Conservation (phyloP, 2,329 filamentous ascomycete species). For the Mycosphaerelloides madeirae region DNA sequence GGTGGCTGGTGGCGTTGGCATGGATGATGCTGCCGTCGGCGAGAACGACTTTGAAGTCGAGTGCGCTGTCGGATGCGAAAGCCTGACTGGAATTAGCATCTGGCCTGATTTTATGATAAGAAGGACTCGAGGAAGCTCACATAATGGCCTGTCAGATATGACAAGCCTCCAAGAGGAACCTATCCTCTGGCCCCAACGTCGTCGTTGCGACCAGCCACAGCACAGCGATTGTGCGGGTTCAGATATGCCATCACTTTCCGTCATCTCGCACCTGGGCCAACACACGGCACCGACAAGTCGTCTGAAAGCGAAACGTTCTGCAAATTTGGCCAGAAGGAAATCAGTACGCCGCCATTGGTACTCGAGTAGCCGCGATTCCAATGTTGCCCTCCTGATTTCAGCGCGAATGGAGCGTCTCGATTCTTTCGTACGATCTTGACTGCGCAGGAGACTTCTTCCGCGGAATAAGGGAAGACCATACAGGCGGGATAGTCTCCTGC, state of each 20-base stretch:
- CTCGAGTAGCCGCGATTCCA: constrained; percentile 4
- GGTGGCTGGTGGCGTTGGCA: constrained; percentile 40
- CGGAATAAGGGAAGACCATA: constrained; percentile 5
- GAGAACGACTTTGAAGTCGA: constrained; percentile 27
- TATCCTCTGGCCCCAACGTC: not conserved
- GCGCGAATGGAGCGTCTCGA: constrained; percentile 4
- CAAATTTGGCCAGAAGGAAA: not conserved
- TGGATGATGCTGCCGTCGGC: constrained; percentile 36
- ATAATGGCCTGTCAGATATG: not conserved
- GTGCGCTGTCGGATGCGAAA: constrained; percentile 40
- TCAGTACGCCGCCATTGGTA: constrained; percentile 6
- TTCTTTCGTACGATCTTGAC: constrained; percentile 4
- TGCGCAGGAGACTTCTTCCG: constrained; percentile 8
- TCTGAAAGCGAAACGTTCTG: not conserved
- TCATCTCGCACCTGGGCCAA: not conserved
- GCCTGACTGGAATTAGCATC: no score
- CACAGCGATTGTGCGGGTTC: not conserved
- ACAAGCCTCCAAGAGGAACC: not conserved
- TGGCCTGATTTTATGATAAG: no score
- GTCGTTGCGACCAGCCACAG: not conserved
- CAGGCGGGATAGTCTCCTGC: constrained; percentile 6
- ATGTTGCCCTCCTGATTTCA: constrained; percentile 7
- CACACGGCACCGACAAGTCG: not conserved
- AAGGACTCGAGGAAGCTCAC: not conserved
- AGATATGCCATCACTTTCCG: not conserved